phyloP scores from a whole-genome alignment of 257 asterid species.

The Cinchona pubescens region DNA sequence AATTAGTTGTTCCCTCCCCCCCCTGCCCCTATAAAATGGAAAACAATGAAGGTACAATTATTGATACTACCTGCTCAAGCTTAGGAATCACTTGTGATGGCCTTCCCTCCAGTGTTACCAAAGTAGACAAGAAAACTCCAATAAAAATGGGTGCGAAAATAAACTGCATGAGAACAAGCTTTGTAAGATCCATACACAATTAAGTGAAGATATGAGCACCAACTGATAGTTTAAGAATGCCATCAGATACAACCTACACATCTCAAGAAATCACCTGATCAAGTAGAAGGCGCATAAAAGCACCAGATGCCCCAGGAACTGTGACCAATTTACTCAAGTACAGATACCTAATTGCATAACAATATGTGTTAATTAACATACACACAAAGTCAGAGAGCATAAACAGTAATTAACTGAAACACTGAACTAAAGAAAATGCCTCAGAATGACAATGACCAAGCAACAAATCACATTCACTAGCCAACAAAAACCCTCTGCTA shows the following conservation, averaged over 20 bases:
- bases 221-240: neutral
- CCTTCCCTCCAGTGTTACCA: slow-evolving; percentile 70
- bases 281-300: slow-evolving; percentile 63
- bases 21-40: neutral
- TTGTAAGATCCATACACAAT: slow-evolving; percentile 6
- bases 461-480: neutral
- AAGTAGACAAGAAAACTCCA: slow-evolving; percentile 56
- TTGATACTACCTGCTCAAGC: slow-evolving; percentile 66
- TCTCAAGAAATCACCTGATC: slow-evolving; percentile 61
- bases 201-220: neutral
- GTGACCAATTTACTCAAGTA: slow-evolving; percentile 70
- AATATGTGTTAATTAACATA: neutral
- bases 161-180: slow-evolving; percentile 45
- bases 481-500: neutral
- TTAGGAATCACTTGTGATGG: slow-evolving; percentile 66
- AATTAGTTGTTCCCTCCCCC: neutral
- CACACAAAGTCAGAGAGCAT: neutral
- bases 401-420: neutral
- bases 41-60: neutral
- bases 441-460: neutral
- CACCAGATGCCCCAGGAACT: slow-evolving; percentile 64
- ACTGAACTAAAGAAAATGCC: neutral
- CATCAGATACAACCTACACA: neutral
- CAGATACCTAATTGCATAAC: slow-evolving; percentile 49
- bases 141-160: slow-evolving; percentile 72